Base-by-base conservation (phyloP, 1,284 basidiomycete genomes). In the Grifola frondosa region DNA sequence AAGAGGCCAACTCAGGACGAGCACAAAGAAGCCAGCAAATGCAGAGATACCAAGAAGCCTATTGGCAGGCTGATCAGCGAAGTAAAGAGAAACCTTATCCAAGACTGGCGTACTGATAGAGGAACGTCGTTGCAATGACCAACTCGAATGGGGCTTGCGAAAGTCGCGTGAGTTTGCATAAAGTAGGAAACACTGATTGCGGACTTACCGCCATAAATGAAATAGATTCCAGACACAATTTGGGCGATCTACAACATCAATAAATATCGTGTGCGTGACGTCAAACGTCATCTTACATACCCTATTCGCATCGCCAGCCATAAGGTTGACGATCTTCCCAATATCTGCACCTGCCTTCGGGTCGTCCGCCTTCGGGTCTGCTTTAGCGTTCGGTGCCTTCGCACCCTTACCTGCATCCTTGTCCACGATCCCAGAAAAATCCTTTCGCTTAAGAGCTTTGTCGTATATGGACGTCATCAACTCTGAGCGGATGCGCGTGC, bases 391-490 rank as follows among this genome's bases (percentile, higher is more conserved):
- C 35, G 60, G 56, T 5, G 41, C 53, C 30, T 59, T 60, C 29
- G 58, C 59, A 6, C 55, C 71, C 55, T 69, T 78, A 51, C 40
- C 54, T 6, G 48, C 50, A 25, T 73, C 69, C 54, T 67, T 64
- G 34, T 80, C 74, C 2, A 88, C 69, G 20, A 91, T 73, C 0
- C 91, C 92, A 0, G 88, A 88, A 44, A 85, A 84, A 62, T 97
- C 92, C 59, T 84, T 87, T 20, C 91, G 73, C 60, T 87, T 87
- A 30, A 97, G 69, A 0, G 93, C 85, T 64, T 97, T 97, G 62
- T 93, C 88, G 58, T 95, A 97, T 41, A 97, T 88, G 0, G 87
- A 73, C 0, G 87, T 77, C 74, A 88, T 91, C 12, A 94, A 73
- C 63, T 87, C 82, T 5, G 80, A 74, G 13, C 85, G 78, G 17